Evolutionary conservation across 805 yeast genomes (phyloP).

Genomic region (Yamadazyma tumulicola): DNA sequence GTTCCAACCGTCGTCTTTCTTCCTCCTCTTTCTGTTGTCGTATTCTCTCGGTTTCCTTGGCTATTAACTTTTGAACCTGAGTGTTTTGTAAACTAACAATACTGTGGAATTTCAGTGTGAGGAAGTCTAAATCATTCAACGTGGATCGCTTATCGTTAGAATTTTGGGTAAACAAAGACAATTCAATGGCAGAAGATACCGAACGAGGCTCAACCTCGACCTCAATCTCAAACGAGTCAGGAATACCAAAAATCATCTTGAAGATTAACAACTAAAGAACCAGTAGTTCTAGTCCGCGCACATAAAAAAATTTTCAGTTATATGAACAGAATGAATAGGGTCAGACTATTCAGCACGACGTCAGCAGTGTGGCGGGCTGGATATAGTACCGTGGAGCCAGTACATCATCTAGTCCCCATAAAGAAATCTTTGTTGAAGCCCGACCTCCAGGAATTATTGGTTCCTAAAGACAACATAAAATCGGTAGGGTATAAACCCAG

Average conservation of each 20-base stretch:
- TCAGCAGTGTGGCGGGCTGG: slow-evolving; percentile 47
- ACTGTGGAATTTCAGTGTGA: slow-evolving; percentile 4
- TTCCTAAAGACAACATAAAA: slow-evolving; percentile 69
- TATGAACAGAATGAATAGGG: slow-evolving; percentile 5
- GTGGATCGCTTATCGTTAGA: too few relatives aligned
- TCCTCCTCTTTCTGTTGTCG: slow-evolving; percentile 21
- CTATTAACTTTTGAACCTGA: slow-evolving; percentile 16
- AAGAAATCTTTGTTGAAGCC: slow-evolving; percentile 74
- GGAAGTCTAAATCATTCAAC: background rate
- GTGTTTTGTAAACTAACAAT: slow-evolving; percentile 14
- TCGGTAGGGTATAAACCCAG: slow-evolving; percentile 76
- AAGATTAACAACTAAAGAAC: background rate
- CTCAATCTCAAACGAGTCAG: slow-evolving; percentile 19
- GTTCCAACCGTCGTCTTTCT: slow-evolving; percentile 11
- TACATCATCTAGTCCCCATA: slow-evolving; percentile 82
- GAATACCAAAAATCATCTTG: slow-evolving; percentile 26
- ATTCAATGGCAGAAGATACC: background rate
- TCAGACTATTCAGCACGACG: slow-evolving; percentile 33
- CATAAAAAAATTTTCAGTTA: slow-evolving; percentile 4
- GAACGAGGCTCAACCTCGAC: slow-evolving; percentile 6
- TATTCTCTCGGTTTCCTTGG: slow-evolving; percentile 17
- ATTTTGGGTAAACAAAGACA: background rate
- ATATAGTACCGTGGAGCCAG: slow-evolving; percentile 78
- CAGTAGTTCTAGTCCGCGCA: background rate
- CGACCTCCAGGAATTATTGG: slow-evolving; percentile 62